Conservation (phyloP, 371 early-diverging fungal species). For the Haplosporangium sp. region DNA sequence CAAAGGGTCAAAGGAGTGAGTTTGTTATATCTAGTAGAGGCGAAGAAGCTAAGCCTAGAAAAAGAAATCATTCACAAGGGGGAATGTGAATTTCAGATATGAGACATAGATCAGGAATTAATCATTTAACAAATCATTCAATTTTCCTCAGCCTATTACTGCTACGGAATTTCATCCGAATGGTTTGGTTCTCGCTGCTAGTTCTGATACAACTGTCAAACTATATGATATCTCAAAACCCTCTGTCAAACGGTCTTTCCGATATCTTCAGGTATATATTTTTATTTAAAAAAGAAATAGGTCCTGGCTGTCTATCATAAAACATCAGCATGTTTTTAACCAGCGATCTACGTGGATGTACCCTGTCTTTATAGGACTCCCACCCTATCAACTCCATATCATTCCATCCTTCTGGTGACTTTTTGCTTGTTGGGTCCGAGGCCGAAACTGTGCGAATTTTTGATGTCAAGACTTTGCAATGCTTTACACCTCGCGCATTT, state of each 20-base stretch:
- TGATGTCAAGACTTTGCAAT: constrained; percentile 85
- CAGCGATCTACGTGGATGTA: background rate
- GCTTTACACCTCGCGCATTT: constrained; percentile 71
- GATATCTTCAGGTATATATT: constrained; percentile 78
- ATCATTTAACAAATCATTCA: background rate
- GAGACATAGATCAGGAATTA: background rate
- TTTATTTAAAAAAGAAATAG: background rate
- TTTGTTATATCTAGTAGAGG: too few relatives aligned
- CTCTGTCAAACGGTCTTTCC: constrained; percentile 84
- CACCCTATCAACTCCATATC: constrained; percentile 47
- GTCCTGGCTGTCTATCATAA: too few relatives aligned
- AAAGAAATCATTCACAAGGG: background rate
- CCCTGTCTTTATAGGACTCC: constrained; percentile 21
- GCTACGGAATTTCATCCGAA: constrained; percentile 95
- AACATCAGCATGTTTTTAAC: background rate
- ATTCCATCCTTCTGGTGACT: constrained; percentile 53
- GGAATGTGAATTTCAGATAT: background rate
- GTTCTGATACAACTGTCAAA: constrained; percentile 90
- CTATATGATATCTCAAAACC: constrained; percentile 89
- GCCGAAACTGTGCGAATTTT: constrained; percentile 84
- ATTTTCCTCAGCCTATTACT: constrained; percentile 69
- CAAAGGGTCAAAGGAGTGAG: too few relatives aligned
- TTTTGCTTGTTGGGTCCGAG: constrained; percentile 69
- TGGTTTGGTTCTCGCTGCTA: constrained; percentile 88
- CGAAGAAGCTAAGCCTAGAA: background rate